Base-by-base conservation (phyloP, 148 eudicot genomes). In the Camellia granthamiana region DNA sequence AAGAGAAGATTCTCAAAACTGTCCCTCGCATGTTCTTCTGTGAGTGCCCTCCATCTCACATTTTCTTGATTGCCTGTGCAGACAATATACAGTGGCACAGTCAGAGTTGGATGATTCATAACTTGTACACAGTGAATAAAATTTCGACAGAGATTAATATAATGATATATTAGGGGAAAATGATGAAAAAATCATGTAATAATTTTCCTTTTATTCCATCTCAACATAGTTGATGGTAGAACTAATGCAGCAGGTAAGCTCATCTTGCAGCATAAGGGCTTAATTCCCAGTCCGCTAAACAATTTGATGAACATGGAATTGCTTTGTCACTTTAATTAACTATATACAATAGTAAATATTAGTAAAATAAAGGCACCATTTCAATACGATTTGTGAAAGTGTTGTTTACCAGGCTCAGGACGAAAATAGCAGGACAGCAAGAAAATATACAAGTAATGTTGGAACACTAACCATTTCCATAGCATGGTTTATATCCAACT, bases 21-120 rank as follows among this genome's bases (percentile, higher is more conserved):
- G 83, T 95, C 97, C 88, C 99, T 87, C 47, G 99, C 99, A 83
- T 95, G 97, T 81, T 95, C 99, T 88, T 95, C 99, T 4, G 99
- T 95, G 30, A 95, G 97, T 81, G 97, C 91, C 81, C 91, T 92
- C 79, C 83, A 83, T 84, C 94, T 92, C 86, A 95, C 97, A 80
- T 69, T 84, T 78, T 83, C 90, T 87, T 81, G 87, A 83, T 92
- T 92, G 79, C 97, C 99, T 95, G 58, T 51, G 75, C 15, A 82
- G 80, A 85, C 14, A 75, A 64, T 23, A 72, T 14, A 67, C 19
- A 19, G 42, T 44, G 72, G 14, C 19, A 62, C 9, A 30, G 12
- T 62, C 79, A 81, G 62, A 75, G 46, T 23, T 6, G 23, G 78
- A 81, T 54, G 43, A 58, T 19, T 12, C 19, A 43, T 55, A 52